Evolutionary conservation across 805 yeast genomes (phyloP).

Genomic region (Myxozyma melibiosi): DNA sequence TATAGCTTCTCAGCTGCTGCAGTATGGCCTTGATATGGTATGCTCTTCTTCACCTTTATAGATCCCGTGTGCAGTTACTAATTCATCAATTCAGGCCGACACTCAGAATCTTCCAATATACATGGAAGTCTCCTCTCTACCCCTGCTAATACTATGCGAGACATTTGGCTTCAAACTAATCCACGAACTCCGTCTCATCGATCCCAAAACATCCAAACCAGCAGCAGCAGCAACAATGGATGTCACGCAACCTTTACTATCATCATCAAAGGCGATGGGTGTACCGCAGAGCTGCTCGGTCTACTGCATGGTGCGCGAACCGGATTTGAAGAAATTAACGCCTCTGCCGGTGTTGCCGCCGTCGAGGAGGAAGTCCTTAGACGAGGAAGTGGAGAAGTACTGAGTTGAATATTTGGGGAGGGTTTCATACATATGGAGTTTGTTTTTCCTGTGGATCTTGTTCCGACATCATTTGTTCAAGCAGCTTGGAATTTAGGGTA

Average conservation of each 20-base stretch:
- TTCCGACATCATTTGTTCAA: no score
- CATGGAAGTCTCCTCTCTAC: conserved; percentile 11
- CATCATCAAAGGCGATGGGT: not conserved
- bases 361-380: not conserved
- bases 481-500: no score
- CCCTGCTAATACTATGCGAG: conserved; percentile 8
- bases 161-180: conserved; percentile 21
- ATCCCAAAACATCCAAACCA: conserved; percentile 2
- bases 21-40: conserved; percentile 30
- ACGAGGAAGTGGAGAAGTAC: not conserved
- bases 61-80: not conserved
- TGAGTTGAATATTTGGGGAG: not conserved
- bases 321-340: conserved; percentile 11
- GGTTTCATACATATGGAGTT: no score
- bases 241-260: not conserved
- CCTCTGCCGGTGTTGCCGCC: conserved; percentile 12
- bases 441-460: no score
- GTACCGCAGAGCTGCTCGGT: conserved; percentile 17
- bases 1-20: conserved; percentile 11
- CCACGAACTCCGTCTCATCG: conserved; percentile 25
- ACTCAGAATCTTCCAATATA: conserved; percentile 27
- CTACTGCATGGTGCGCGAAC: conserved; percentile 28
- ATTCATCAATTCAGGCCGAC: conserved; percentile 14
- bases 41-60: not conserved
- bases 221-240: not conserved